Evolutionary conservation across 192 early-diverging fungal species (phyloP), one percentile per base, ranked within the genome.

Genomic region (Backusella westeae): DNA sequence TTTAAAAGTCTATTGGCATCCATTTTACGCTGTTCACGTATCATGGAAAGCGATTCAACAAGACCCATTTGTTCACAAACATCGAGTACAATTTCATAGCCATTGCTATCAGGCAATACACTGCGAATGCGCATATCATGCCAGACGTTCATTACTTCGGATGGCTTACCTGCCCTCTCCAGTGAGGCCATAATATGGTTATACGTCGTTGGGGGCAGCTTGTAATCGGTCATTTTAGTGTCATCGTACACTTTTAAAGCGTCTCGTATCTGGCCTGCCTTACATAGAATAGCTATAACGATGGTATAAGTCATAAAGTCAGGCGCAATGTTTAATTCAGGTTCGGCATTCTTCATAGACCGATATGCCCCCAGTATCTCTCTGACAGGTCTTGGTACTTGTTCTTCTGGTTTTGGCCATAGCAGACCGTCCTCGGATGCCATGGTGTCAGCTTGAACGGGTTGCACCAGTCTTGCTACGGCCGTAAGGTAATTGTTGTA

Each of bases 221-320:
- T 38, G 6, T 75, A 32, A 21, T 59, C 14, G 10, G 19, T 35
- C 19, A 59, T 4, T 21, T 77, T 74, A 6, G 69, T 32, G 10
- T 77, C 76, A 14, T 71, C 56, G 29, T 81, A 77, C 12, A 78
- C 15, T 21, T 53, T 36, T 36, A 81, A 26, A 5, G 76, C 76
- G 1, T 36, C 32, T 66, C 73, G 73, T 4, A 74, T 6, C 19
- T 77, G 56, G 12, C 71, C 75, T 7, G 38, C 34, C 1, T 68
- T 42, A 9, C 72, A 41, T 4, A 76, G 29, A 14, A 69, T 39
- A n/a, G 73, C 70, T 38, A 83, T 80, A 15, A 83, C 15, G 7
- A 83, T 52, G 4, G 78, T 49, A 56, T 83, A 83, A 4, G 82
- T 83, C 6, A 65, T 12, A 35, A 79, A 83, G 52, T 83, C 78